Evolutionary conservation across 2,329 filamentous ascomycete genomes (phyloP).

Genomic region (Botrytis byssoidea): DNA sequence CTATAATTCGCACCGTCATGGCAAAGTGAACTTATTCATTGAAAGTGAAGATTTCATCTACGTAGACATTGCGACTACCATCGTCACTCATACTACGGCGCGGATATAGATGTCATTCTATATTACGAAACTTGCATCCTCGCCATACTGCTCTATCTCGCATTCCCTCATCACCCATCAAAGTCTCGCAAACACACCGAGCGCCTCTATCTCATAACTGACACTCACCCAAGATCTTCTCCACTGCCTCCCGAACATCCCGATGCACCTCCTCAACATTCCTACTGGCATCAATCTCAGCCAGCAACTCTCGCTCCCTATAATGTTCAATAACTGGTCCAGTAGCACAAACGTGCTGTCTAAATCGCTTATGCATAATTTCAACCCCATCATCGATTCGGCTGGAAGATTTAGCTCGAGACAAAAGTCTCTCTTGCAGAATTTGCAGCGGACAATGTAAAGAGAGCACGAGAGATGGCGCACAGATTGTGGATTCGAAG

Average conservation of each 20-base stretch:
- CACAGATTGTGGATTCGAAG: neutral
- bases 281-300: constrained; percentile 5
- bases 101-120: neutral
- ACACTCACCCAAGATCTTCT: neutral
- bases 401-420: neutral
- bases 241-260: neutral
- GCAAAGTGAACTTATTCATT: neutral
- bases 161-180: neutral
- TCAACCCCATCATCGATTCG: neutral
- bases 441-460: neutral
- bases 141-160: neutral
- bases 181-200: neutral
- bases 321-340: constrained; percentile 14
- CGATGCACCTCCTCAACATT: neutral
- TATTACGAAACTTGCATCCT: neutral
- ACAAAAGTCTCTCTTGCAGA: neutral
- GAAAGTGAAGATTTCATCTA: neutral
- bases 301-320: neutral
- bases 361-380: neutral
- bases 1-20: neutral
- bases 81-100: neutral
- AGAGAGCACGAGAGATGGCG: neutral
- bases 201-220: neutral
- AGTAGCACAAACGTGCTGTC: neutral
- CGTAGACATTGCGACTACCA: neutral